Conservation (phyloP, 768 basidiomycete genomes). For the Pholiota microspora region DNA sequence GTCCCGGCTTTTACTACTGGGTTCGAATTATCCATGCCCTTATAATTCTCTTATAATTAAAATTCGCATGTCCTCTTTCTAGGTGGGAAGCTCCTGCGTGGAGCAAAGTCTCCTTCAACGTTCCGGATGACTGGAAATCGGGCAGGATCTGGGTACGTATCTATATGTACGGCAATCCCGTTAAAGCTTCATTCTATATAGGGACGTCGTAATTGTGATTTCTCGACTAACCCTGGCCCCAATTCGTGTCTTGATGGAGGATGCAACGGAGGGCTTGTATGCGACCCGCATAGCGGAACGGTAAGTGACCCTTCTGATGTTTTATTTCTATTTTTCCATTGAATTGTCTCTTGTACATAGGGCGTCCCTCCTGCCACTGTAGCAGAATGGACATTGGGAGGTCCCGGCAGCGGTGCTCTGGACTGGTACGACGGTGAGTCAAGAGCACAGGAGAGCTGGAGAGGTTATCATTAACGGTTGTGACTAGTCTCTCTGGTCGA, state of each 20-base stretch:
- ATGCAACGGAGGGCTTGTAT: conserved; percentile 62
- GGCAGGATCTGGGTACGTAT: conserved; percentile 51
- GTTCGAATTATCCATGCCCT: no score
- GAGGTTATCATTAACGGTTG: background rate
- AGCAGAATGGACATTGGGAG: conserved; percentile 61
- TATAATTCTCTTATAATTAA: background rate
- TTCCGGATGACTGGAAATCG: conserved; percentile 63
- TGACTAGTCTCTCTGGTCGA: conserved; percentile 63
- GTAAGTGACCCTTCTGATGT: conserved; percentile 21
- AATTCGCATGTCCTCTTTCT: background rate
- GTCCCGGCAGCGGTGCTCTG: conserved; percentile 21
- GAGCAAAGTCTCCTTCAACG: conserved; percentile 40
- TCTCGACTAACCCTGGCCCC: conserved; percentile 44
- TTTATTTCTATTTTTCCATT: background rate
- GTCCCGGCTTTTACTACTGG: conserved; percentile 43
- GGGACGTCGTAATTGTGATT: conserved; percentile 62
- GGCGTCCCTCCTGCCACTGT: conserved; percentile 65
- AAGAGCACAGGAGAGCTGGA: background rate
- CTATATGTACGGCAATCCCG: background rate
- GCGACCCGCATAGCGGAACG: conserved; percentile 49
- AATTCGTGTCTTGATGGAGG: conserved; percentile 60
- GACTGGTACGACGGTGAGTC: conserved; percentile 61
- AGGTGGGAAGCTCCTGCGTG: conserved; percentile 41
- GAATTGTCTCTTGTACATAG: conserved; percentile 3
- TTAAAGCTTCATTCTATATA: no score